Base-by-base conservation (phyloP, 176 grass and related monocot species). In the Poa pratensis region DNA sequence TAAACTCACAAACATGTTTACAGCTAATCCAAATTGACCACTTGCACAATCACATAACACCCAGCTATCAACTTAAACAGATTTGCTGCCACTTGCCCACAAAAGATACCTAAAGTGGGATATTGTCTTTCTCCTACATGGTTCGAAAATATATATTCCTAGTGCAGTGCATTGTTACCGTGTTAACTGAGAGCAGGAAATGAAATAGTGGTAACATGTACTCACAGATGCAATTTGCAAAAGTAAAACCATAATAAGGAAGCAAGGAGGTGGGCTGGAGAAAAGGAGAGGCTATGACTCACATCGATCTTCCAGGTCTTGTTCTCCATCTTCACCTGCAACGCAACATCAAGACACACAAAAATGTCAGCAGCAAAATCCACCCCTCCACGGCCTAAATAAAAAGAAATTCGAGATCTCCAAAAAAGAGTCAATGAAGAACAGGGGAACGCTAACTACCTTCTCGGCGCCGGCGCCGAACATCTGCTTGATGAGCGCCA, bases 241-340 rank as follows among this genome's bases (percentile, higher is more conserved):
- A 18, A n/a, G 66, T 19, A 17, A 30, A 30, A 13, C 20, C 51
- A 39, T 35, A 76, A 54, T 0, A 35, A 35, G 27, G 55, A 9
- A 84, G 34, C 72, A 68, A 40, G 52, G 28, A 19, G 10, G 45
- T 17, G 5, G 20, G 16, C 9, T 7, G 10, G 24, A 34, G 15
- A 32, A 18, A 63, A 69, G 1, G 30, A 88, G n/a, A 59, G 5
- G 6, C 7, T 0, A 43, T 15, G 30, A 91, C 93, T 94, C 84
- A 99, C 96, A 89, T 99, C 84, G 5, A 99, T 89, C 84, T 99
- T 99, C 96, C 96, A 99, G 27, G 83, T 92, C 78, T 96, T 99
- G 75, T 96, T 99, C 70, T 99, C 96, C 93, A 99, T 85, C 86
- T 92, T 99, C 82, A 99, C 93, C 96, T 99, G 88, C 71, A 92